Percentiles rank a stretch among this genome's conserved stretches.
phyloP scores from a whole-genome alignment of 345 rosid species.

The Trapa incisa region DNA sequence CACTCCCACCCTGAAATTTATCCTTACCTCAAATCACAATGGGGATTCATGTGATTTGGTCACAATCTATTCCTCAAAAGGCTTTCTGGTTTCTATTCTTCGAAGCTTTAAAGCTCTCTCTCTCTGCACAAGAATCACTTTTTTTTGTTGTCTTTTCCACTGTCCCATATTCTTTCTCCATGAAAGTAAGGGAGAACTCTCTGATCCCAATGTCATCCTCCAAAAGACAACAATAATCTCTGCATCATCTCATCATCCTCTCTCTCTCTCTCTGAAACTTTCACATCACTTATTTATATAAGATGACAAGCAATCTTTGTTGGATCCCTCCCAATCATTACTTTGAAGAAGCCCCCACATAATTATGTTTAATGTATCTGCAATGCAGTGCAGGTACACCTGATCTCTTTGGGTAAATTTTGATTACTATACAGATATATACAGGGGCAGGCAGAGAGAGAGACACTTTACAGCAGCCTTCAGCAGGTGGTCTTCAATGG shows the following conservation, averaged over 20 bases:
- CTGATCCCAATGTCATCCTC: slow-evolving; percentile 33
- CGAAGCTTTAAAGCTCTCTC: slow-evolving; percentile 8
- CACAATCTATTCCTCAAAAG: slow-evolving; percentile 14
- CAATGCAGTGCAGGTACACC: not conserved
- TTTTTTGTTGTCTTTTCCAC: slow-evolving; percentile 1
- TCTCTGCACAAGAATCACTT: not conserved
- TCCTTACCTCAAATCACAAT: no score
- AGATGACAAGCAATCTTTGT: not conserved
- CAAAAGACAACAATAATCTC: slow-evolving; percentile 22
- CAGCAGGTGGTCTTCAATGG: not conserved
- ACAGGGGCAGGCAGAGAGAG: not conserved
- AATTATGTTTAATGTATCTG: not conserved
- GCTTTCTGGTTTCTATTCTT: not conserved
- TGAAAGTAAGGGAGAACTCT: slow-evolving; percentile 55
- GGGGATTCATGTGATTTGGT: slow-evolving; percentile 1
- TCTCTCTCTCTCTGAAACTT: slow-evolving; percentile 4
- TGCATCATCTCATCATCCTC: slow-evolving; percentile 23
- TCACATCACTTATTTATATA: not conserved
- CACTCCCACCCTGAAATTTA: no score
- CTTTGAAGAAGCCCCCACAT: not conserved
- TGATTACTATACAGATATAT: not conserved
- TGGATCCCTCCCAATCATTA: slow-evolving; percentile 11
- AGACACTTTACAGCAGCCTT: not conserved
- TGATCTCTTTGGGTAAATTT: no score
- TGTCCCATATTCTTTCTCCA: slow-evolving; percentile 16